A percentile compares a stretch with the other conserved stretches of the same genome.
Conservation (phyloP, 352 stramenopile species). For the Phytophthora cryptogea region DNA sequence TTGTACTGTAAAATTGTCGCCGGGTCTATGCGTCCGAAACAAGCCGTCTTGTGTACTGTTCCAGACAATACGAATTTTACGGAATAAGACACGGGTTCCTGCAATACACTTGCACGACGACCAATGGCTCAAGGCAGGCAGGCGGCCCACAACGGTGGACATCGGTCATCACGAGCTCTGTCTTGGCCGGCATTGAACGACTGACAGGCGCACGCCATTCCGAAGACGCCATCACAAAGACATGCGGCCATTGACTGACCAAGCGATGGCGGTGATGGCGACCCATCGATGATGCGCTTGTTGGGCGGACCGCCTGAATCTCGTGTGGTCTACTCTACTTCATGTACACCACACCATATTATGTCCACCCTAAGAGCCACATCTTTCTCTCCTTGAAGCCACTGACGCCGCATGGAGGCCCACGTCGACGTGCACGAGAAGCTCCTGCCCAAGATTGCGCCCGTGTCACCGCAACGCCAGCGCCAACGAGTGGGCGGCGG, state of each 20-base stretch:
- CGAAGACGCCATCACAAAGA: not conserved
- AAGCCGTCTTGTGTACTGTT: conserved; percentile 2
- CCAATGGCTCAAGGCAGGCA: no score
- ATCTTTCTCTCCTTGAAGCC: conserved; percentile 15
- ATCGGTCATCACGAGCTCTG: no score
- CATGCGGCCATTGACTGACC: not conserved
- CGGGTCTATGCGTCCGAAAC: conserved; percentile 7
- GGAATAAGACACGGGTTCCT: conserved; percentile 2
- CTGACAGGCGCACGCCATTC: no score
- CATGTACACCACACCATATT: not conserved
- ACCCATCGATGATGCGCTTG: no score
- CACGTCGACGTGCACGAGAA: conserved; percentile 46
- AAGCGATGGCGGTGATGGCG: not conserved
- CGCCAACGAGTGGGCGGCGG: conserved; percentile 19
- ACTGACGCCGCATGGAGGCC: conserved; percentile 21
- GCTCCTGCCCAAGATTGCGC: conserved; percentile 34
- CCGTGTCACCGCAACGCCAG: conserved; percentile 19
- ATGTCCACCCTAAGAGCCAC: not conserved
- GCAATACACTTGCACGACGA: not conserved
- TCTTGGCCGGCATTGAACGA: no score
- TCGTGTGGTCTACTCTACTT: not conserved
- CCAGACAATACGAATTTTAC: not conserved
- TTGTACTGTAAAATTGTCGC: conserved; percentile 3
- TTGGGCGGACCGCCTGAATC: not conserved
- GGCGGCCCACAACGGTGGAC: no score